Percentiles rank a stretch among this genome's conserved stretches.
Conservation (phyloP, 441 rosid species). For the Pelargonium cotyledonis region DNA sequence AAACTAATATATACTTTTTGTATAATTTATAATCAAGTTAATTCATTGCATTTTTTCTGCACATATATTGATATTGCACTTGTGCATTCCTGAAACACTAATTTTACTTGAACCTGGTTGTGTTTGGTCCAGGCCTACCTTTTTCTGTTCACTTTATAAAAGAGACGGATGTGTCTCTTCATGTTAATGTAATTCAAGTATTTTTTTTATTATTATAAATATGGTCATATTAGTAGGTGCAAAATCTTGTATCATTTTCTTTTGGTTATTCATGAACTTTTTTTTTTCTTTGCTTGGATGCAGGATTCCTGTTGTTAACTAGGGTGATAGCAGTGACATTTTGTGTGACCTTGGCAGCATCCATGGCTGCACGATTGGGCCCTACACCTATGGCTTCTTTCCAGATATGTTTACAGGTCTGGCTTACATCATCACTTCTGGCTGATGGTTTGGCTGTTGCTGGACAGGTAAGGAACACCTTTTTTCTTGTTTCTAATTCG, state of each 20-base stretch:
- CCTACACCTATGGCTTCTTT: slow-evolving; percentile 68
- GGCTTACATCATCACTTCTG: slow-evolving; percentile 70
- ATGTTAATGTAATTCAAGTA: no score
- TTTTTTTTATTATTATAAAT: no score
- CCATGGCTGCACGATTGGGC: slow-evolving; percentile 68
- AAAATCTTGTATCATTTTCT: background rate
- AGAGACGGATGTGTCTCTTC: no score
- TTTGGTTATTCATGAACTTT: background rate
- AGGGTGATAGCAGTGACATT: slow-evolving; percentile 61
- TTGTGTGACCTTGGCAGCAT: slow-evolving; percentile 68
- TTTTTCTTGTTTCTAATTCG: background rate
- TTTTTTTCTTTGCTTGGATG: background rate
- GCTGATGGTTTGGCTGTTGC: slow-evolving; percentile 75
- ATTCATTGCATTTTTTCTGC: no score
- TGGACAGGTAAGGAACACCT: slow-evolving; percentile 42
- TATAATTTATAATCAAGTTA: no score
- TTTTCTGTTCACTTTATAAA: no score
- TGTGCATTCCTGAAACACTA: no score
- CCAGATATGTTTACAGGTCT: slow-evolving; percentile 65
- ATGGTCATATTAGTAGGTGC: no score
- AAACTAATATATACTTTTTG: no score
- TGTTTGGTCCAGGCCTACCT: no score
- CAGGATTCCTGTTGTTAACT: slow-evolving; percentile 43
- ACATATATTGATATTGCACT: no score
- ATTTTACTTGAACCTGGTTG: no score